phyloP scores from a whole-genome alignment of 2,329 filamentous ascomycete species.

The Xylariomycetidae sp. region DNA sequence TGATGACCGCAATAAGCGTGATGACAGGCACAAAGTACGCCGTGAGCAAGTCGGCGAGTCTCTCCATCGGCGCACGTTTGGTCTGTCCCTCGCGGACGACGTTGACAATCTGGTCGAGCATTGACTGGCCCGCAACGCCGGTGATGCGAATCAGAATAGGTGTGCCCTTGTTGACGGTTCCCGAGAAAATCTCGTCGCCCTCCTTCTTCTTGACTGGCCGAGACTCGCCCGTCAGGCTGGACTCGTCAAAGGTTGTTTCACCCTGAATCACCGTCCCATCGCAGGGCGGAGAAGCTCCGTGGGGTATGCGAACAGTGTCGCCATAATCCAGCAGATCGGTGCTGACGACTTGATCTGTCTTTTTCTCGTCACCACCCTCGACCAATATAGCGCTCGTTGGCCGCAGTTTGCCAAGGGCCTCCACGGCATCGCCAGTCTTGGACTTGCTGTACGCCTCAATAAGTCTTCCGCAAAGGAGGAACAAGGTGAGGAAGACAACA shows the following conservation, averaged over 20 bases:
- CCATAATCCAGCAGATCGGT: slow-evolving; percentile 71
- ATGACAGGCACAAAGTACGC: slow-evolving; percentile 72
- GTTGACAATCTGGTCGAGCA: slow-evolving; percentile 75
- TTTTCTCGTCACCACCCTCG: slow-evolving; percentile 33
- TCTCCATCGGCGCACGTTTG: slow-evolving; percentile 67
- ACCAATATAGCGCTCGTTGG: slow-evolving; percentile 72
- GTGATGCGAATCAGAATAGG: slow-evolving; percentile 59
- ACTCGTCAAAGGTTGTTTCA: slow-evolving; percentile 74
- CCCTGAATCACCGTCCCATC: slow-evolving; percentile 65
- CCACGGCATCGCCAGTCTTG: slow-evolving; percentile 80
- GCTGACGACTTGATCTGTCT: slow-evolving; percentile 35
- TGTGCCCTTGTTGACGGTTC: slow-evolving; percentile 65
- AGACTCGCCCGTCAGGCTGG: slow-evolving; percentile 79
- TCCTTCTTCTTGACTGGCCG: slow-evolving; percentile 55
- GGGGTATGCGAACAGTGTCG: slow-evolving; percentile 66
- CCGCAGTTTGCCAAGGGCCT: slow-evolving; percentile 69
- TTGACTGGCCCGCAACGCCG: slow-evolving; percentile 60
- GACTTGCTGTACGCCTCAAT: slow-evolving; percentile 90
- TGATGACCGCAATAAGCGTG: slow-evolving; percentile 60
- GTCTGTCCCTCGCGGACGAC: slow-evolving; percentile 74
- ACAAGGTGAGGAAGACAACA: slow-evolving; percentile 85
- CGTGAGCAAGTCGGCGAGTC: slow-evolving; percentile 66
- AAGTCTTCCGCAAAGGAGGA: slow-evolving; percentile 68
- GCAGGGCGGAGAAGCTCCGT: slow-evolving; percentile 77
- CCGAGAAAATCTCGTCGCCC: slow-evolving; percentile 63